Conservation (phyloP, 176 grass and related monocot species). For the Oryza longistaminata region DNA sequence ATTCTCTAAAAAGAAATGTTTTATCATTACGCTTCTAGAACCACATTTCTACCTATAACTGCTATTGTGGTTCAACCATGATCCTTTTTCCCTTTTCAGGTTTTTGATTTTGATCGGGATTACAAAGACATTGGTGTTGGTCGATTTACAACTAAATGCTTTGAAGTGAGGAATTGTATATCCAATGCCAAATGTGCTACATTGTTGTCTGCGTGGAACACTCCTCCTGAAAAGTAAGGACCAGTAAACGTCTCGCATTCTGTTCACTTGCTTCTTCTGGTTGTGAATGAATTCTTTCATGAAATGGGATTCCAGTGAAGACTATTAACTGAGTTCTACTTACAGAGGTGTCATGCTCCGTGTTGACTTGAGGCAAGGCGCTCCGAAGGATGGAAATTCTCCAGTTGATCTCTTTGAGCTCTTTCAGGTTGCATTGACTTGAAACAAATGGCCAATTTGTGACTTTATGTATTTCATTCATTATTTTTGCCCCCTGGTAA, state of each 20-base stretch:
- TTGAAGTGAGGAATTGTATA: constrained; percentile 94
- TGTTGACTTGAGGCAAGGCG: constrained; percentile 94
- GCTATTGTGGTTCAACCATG: constrained; percentile 17
- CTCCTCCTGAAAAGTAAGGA: constrained; percentile 90
- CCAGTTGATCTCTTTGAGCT: constrained; percentile 92
- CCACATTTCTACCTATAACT: not conserved
- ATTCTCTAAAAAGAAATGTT: not conserved
- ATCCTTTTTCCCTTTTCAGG: constrained; percentile 52
- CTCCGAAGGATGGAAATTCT: constrained; percentile 95
- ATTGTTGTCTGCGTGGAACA: constrained; percentile 97
- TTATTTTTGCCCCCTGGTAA: not conserved
- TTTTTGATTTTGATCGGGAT: constrained; percentile 92
- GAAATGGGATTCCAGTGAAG: constrained; percentile 17
- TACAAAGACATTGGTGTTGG: constrained; percentile 97
- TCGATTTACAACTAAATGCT: constrained; percentile 89
- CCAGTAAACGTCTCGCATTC: not conserved
- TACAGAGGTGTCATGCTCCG: constrained; percentile 91
- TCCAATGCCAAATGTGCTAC: constrained; percentile 86
- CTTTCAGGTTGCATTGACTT: constrained; percentile 69
- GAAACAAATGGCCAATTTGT: not conserved
- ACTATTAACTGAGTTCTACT: constrained; percentile 37
- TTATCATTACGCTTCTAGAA: constrained; percentile 12
- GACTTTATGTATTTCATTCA: not conserved
- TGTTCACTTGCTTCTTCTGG: not conserved
- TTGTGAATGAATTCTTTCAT: not conserved